These are phyloP conservation scores for Sporothrix phasma DNA, from an alignment of 2,329 filamentous ascomycete genomes.

Conservation along the genomic window DNA sequence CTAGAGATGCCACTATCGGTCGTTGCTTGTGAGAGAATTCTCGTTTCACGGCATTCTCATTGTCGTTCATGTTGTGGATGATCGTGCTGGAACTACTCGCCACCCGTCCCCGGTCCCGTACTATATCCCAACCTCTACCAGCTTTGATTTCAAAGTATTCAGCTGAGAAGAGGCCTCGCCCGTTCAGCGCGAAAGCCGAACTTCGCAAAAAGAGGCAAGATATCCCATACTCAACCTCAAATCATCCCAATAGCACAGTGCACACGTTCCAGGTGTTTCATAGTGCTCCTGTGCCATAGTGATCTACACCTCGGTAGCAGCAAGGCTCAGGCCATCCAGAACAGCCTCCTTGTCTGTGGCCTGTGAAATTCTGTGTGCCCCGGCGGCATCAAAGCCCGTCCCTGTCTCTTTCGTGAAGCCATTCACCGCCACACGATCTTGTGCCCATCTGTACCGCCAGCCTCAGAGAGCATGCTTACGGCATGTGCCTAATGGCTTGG, in stretches of 20 bases:
- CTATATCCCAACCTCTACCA: neutral
- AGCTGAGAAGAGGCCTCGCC: too few relatives aligned
- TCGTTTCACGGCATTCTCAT: constrained; percentile 1
- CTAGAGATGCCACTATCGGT: constrained; percentile 13
- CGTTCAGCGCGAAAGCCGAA: too few relatives aligned
- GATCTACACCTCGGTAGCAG: neutral
- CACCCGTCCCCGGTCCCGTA: neutral
- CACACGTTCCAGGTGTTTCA: neutral
- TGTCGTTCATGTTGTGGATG: neutral
- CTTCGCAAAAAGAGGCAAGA: neutral
- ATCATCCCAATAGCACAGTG: neutral
- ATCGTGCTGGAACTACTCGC: neutral
- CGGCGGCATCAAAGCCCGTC: neutral
- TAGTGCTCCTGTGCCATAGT: neutral
- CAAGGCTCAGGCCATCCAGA: too few relatives aligned
- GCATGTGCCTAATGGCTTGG: neutral
- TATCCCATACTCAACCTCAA: neutral
- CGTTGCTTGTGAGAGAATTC: constrained; percentile 10
- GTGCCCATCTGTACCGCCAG: neutral
- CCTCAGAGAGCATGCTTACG: neutral
- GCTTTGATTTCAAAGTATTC: neutral
- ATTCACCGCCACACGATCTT: neutral
- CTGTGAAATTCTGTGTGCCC: neutral
- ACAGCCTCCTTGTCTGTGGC: too few relatives aligned
- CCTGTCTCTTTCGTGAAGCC: neutral